These are phyloP conservation scores for Hericium coralloides DNA, from an alignment of 768 basidiomycete genomes.

Conservation along the genomic window DNA sequence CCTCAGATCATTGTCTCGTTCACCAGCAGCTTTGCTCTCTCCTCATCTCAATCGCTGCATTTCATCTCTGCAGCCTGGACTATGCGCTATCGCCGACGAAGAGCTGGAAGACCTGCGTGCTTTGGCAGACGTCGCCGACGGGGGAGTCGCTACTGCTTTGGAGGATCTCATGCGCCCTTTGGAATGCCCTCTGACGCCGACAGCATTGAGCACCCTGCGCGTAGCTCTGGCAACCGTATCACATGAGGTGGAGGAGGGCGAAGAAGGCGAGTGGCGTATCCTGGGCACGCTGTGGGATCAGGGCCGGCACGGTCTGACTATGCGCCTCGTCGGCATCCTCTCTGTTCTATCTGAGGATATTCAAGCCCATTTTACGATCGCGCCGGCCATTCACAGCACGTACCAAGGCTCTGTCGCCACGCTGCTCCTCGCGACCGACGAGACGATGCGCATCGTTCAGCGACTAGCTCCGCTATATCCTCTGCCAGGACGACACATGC, in stretches of 20 bases:
- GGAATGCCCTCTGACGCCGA: conserved; percentile 40
- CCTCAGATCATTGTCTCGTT: conserved; percentile 47
- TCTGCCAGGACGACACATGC: conserved; percentile 41
- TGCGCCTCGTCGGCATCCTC: conserved; percentile 46
- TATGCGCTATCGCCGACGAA: conserved; percentile 52
- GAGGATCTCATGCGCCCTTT: conserved; percentile 47
- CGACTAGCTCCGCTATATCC: conserved; percentile 39
- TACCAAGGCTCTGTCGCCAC: conserved; percentile 35
- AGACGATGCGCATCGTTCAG: conserved; percentile 42
- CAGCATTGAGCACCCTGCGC: conserved; percentile 49
- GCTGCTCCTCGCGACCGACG: conserved; percentile 45
- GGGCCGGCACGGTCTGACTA: conserved; percentile 44
- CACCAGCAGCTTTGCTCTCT: conserved; percentile 51
- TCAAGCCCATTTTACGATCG: conserved; percentile 39
- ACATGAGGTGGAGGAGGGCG: conserved; percentile 40
- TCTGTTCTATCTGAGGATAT: conserved; percentile 43
- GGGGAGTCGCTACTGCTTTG: conserved; percentile 54
- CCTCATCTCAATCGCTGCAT: conserved; percentile 52
- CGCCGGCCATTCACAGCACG: conserved; percentile 12
- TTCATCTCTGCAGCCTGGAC: conserved; percentile 46
- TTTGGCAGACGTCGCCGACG: conserved; percentile 58
- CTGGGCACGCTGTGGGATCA: conserved; percentile 56
- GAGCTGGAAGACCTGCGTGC: conserved; percentile 52
- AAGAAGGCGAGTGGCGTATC: conserved; percentile 45
- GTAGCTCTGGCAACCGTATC: conserved; percentile 52